Conservation (phyloP, 257 asterid genomes). For the Paulownia fortunei region DNA sequence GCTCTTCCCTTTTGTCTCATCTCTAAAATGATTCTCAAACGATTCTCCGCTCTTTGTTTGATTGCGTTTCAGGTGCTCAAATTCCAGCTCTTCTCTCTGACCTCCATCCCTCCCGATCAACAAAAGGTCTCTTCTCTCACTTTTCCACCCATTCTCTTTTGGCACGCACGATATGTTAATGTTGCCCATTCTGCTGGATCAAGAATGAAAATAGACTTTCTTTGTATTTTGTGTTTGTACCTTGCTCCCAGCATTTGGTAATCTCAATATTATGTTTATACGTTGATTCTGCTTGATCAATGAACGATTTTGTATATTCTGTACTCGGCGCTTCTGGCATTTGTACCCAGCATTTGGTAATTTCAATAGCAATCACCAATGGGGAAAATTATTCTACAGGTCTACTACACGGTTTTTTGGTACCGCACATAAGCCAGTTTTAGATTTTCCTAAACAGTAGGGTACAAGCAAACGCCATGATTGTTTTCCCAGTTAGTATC, state of each 20-base stretch:
- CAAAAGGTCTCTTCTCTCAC: constrained; percentile 61
- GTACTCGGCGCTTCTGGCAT: background rate
- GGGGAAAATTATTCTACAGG: background rate
- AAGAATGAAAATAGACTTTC: background rate
- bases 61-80: constrained; percentile 70
- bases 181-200: background rate
- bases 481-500: background rate
- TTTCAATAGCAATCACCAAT: background rate
- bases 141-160: background rate
- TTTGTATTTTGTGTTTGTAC: background rate
- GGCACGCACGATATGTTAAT: background rate
- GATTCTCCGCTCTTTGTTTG: constrained; percentile 16
- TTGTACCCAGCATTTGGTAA: background rate
- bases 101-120: constrained; percentile 86
- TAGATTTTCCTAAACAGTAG: background rate
- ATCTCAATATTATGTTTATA: background rate
- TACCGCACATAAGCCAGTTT: background rate
- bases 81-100: constrained; percentile 90
- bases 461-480: background rate
- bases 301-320: background rate
- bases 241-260: background rate
- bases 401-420: background rate
- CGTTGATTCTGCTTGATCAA: background rate
- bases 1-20: constrained; percentile 18
- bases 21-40: constrained; percentile 22